These are phyloP conservation scores for Pseudogymnoascus verrucosus DNA, from an alignment of 2,329 filamentous ascomycete species.

Conservation along the genomic window DNA sequence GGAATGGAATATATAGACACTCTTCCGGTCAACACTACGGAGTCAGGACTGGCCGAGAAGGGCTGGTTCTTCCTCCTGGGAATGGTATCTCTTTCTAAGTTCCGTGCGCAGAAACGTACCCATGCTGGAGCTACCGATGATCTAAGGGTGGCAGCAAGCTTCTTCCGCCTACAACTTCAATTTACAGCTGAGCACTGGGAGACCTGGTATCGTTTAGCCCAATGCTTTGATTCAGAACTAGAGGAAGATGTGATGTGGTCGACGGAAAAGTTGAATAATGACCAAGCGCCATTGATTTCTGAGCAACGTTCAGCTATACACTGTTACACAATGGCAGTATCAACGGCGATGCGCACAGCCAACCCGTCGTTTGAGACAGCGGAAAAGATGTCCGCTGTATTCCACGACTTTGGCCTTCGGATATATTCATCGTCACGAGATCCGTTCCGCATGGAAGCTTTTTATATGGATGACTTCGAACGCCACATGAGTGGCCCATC, in stretches of 20 bases:
- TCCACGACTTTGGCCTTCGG: conserved; percentile 59
- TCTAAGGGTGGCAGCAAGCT: conserved; percentile 28
- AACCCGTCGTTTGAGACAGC: conserved; percentile 45
- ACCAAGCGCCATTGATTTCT: conserved; percentile 27
- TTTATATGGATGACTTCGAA: conserved; percentile 52
- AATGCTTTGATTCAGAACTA: conserved; percentile 32
- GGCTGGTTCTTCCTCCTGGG: conserved; percentile 92
- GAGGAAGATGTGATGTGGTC: conserved; percentile 35
- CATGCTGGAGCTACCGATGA: conserved; percentile 31
- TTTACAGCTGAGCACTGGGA: conserved; percentile 32
- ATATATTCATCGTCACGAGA: conserved; percentile 62
- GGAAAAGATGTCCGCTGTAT: conserved; percentile 55
- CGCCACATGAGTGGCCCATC: conserved; percentile 49
- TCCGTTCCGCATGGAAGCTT: conserved; percentile 60
- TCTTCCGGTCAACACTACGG: conserved; percentile 57
- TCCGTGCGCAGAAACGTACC: conserved; percentile 36
- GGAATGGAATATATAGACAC: conserved; percentile 70
- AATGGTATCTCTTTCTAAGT: conserved; percentile 80
- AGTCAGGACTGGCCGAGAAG: conserved; percentile 66
- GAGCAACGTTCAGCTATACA: conserved; percentile 31
- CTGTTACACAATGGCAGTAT: conserved; percentile 56
- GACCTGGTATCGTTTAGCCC: conserved; percentile 34
- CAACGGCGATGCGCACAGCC: conserved; percentile 49
- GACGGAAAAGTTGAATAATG: conserved; percentile 34
- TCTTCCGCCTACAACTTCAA: conserved; percentile 31